Percentiles rank a stretch among this genome's conserved stretches.
Evolutionary conservation across 805 yeast species (phyloP).

Genomic region (Wickerhamiella cacticola): DNA sequence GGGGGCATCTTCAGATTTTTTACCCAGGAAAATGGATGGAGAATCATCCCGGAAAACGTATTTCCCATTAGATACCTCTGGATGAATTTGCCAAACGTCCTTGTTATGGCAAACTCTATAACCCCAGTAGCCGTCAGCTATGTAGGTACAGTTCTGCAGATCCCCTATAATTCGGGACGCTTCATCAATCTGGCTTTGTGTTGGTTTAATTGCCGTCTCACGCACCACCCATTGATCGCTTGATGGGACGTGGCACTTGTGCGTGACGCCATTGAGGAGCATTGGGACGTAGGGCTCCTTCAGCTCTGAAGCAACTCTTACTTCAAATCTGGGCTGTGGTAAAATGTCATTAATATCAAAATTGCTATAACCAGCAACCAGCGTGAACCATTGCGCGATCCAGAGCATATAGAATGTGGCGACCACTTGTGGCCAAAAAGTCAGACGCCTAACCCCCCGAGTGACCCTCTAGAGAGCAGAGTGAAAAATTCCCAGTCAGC

Average conservation of each 20-base stretch:
- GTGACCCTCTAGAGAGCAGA: not conserved
- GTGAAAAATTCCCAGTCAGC: constrained; percentile 1
- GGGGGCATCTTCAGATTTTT: constrained; percentile 2
- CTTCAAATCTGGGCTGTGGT: constrained; percentile 9
- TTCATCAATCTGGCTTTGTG: not conserved
- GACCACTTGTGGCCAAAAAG: not conserved
- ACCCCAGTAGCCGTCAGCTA: constrained; percentile 40
- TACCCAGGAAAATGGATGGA: not conserved
- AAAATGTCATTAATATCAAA: constrained; percentile 1
- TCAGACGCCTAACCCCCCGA: too few species aligned
- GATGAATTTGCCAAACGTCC: constrained; percentile 40
- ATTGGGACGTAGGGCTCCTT: constrained; percentile 2
- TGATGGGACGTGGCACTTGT: constrained; percentile 11
- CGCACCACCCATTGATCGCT: not conserved
- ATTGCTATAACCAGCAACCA: not conserved
- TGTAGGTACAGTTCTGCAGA: constrained; percentile 22
- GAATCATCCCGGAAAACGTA: not conserved
- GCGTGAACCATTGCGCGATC: not conserved
- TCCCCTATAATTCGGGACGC: not conserved
- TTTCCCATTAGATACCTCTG: constrained; percentile 8
- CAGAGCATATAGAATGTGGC: constrained; percentile 5
- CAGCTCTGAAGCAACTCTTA: not conserved
- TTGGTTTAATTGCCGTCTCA: not conserved
- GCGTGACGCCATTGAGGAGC: not conserved
- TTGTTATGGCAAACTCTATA: constrained; percentile 41